Conservation (phyloP, 2,329 filamentous ascomycete genomes). For the Lojkania enalia region DNA sequence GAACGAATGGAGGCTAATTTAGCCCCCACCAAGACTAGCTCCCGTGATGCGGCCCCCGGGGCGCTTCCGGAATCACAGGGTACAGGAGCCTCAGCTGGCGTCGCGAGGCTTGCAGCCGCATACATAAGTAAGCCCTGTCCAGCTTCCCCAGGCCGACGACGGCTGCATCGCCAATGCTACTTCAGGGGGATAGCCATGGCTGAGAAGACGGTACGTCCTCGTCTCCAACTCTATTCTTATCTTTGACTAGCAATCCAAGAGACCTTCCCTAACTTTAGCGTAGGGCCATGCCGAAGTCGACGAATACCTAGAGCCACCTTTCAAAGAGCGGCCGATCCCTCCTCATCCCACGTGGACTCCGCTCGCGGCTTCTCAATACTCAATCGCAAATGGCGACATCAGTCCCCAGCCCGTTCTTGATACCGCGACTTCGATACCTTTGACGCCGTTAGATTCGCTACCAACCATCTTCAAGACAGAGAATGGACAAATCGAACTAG, state of each 20-base stretch:
- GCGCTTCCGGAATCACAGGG: neutral
- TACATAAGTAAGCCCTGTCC: no score
- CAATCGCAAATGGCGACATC: conserved; percentile 7
- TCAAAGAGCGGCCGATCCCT: conserved; percentile 23
- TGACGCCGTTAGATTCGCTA: conserved; percentile 34
- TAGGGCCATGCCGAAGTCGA: no score
- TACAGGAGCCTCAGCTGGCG: neutral
- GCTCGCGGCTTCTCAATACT: conserved; percentile 15
- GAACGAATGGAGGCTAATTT: no score
- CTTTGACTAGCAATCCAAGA: no score
- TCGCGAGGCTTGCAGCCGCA: no score
- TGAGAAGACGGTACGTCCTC: conserved; percentile 12
- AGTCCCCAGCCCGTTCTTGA: conserved; percentile 26
- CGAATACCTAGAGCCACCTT: no score
- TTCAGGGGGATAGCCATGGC: conserved; percentile 4
- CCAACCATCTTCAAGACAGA: conserved; percentile 34
- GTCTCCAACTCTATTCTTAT: no score
- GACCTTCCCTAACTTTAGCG: no score
- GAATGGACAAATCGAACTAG: conserved; percentile 22
- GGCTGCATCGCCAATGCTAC: neutral
- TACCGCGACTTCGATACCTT: conserved; percentile 19
- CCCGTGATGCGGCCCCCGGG: conserved; percentile 1
- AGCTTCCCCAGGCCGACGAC: neutral
- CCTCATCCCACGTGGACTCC: conserved; percentile 10
- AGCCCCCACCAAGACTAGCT: conserved; percentile 5